phyloP scores from a whole-genome alignment of 306 rosid genomes.

The Pyrus pyrifolia region DNA sequence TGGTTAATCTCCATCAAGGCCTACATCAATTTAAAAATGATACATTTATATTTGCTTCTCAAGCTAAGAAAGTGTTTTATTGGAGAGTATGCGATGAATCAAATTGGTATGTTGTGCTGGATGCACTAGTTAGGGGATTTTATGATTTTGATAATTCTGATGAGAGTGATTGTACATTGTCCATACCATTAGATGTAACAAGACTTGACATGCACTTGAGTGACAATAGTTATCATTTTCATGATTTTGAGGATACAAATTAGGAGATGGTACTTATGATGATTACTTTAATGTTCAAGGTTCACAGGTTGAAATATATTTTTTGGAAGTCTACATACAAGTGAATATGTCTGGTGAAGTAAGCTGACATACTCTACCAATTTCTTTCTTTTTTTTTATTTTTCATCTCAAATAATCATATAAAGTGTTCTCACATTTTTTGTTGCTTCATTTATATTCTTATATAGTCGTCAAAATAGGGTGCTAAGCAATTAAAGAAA shows the following conservation, averaged over 20 bases:
- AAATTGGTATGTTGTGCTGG: background rate
- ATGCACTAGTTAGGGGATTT: background rate
- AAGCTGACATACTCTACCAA: background rate
- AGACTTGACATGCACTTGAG: too few relatives aligned
- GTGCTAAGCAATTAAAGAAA: background rate
- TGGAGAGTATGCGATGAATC: background rate
- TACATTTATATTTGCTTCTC: background rate
- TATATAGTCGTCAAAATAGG: background rate
- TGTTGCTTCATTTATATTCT: background rate
- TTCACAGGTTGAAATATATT: background rate
- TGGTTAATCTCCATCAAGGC: background rate
- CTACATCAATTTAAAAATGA: background rate
- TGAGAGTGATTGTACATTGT: background rate
- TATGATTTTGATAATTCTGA: background rate
- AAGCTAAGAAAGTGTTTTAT: background rate
- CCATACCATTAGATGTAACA: too few relatives aligned
- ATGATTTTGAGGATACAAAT: too few relatives aligned
- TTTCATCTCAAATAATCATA: too few relatives aligned
- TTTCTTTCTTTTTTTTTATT: too few relatives aligned
- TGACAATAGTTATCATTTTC: too few relatives aligned
- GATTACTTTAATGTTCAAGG: background rate
- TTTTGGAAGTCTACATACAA: too few relatives aligned
- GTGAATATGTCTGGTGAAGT: background rate
- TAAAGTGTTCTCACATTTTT: background rate
- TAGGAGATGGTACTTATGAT: too few relatives aligned